Percentiles rank a stretch among this genome's conserved stretches.
phyloP scores from a whole-genome alignment of 306 rosid species.

The Delonix regia region DNA sequence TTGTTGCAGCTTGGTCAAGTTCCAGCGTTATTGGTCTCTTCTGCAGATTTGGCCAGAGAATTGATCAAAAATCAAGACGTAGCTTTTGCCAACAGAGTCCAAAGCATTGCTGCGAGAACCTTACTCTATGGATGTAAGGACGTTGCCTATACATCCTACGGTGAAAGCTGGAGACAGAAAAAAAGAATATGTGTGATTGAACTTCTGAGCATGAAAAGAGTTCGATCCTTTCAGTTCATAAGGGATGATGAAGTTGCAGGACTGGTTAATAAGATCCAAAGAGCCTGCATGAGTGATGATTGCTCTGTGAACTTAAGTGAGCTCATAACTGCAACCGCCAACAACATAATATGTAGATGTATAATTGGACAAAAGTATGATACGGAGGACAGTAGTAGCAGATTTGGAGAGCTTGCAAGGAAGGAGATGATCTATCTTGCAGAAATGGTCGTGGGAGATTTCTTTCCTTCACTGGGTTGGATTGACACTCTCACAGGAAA shows the following conservation, averaged over 20 bases:
- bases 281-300: background rate
- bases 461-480: constrained; percentile 29
- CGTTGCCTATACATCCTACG: constrained; percentile 19
- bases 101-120: background rate
- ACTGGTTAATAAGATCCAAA: constrained; percentile 7
- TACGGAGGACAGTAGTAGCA: background rate
- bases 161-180: constrained; percentile 35
- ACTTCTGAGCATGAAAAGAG: constrained; percentile 34
- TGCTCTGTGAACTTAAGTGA: constrained; percentile 25
- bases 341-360: constrained; percentile 33
- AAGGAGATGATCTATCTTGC: constrained; percentile 1
- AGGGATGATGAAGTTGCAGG: constrained; percentile 32
- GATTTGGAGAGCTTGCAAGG: constrained; percentile 14
- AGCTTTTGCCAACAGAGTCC: constrained; percentile 12
- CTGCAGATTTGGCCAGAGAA: constrained; percentile 16
- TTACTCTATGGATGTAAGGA: constrained; percentile 30
- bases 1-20: constrained; percentile 8
- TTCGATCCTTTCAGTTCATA: background rate
- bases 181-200: constrained; percentile 31
- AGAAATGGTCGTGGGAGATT: constrained; percentile 21
- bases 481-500: constrained; percentile 21
- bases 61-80: constrained; percentile 5
- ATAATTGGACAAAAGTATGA: constrained; percentile 37
- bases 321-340: constrained; percentile 14
- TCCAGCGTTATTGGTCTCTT: constrained; percentile 20